Base-by-base conservation (phyloP, 2,329 filamentous ascomycete species). In the Apiospora rasikravindrae region DNA sequence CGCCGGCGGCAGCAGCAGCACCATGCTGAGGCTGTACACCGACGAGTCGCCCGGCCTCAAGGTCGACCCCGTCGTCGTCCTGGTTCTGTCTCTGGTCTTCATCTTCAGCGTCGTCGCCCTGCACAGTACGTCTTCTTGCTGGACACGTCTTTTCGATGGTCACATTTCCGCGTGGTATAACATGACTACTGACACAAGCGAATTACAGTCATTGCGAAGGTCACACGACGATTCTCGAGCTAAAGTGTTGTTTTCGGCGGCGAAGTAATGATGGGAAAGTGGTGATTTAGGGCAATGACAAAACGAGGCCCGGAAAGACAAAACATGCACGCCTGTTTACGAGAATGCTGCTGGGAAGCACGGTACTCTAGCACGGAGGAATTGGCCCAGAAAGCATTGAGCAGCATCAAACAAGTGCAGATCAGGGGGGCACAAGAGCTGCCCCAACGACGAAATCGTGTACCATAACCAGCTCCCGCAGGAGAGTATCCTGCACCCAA, bases 21-120 rank as follows among this genome's bases (percentile, higher is more conserved):
- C 96, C 70, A 99, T 99, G 96, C 88, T 99, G 87, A 96, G 95
- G 94, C 92, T 99, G 64, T 99, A 99, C 91, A 99, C 96, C 72
- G 96, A 99, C 82, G 96, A 99, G 88, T 97, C 94, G 76, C 96
- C 96, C 73, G 96, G 96, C 74, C 88, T 99, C 80, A 98, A 98
- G 88, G 96, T 99, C 76, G 96, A 99, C 83, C 96, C 96, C 29
- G 96, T 99, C 73, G 95, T 99, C 76, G 96, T 99, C 76, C 89
- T 99, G 81, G 96, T 98, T 77, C 89, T 99, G 78, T 97, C 94
- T 80, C 90, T 99, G 79, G 96, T 97, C 75, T 99, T 99, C 85
- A 99, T 99, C 85, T 98, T 99, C 87, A 96, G 93, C 81, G 96
- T 99, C 81, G 96, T 99, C 80, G 95, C 95, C 78, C 89, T 99